Evolutionary conservation across 2,329 filamentous ascomycete genomes (phyloP).

Genomic region (Diaporthe amygdali): DNA sequence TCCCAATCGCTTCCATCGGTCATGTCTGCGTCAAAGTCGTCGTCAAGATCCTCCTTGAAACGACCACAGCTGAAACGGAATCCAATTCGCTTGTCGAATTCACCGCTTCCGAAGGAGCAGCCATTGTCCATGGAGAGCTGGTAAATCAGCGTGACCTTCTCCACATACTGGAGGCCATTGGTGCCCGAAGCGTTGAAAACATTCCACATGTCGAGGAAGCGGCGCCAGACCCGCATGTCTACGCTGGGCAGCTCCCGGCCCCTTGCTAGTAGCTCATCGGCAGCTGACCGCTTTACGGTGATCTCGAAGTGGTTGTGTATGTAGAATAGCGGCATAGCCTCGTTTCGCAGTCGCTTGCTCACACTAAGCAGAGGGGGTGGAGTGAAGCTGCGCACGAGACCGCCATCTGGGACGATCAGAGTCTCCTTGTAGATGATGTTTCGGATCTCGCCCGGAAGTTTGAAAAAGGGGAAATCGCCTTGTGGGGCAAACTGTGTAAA

Average conservation of each 20-base stretch:
- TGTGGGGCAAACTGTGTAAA: too few relatives aligned
- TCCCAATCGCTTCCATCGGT: too few relatives aligned
- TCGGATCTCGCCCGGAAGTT: background rate
- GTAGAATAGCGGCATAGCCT: background rate
- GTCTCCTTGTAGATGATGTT: background rate
- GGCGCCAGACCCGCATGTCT: background rate
- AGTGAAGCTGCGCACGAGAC: background rate
- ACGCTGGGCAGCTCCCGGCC: rapidly evolving
- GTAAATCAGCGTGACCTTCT: background rate
- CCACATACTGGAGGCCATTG: background rate
- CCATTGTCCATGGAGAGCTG: background rate
- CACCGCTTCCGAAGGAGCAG: background rate
- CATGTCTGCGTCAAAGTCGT: too few relatives aligned
- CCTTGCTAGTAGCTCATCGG: too few relatives aligned
- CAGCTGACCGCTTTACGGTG: background rate
- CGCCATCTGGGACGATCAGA: rapidly evolving
- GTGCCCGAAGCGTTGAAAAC: background rate
- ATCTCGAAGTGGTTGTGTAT: background rate
- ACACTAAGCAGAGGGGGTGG: background rate
- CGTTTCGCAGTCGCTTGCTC: background rate
- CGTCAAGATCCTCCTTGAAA: background rate
- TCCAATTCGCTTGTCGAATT: background rate
- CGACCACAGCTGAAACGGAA: background rate
- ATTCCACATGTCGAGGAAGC: background rate
- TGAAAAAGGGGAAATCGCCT: background rate